Evolutionary conservation across 441 rosid species (phyloP).

Genomic region (Eruca vesicaria): DNA sequence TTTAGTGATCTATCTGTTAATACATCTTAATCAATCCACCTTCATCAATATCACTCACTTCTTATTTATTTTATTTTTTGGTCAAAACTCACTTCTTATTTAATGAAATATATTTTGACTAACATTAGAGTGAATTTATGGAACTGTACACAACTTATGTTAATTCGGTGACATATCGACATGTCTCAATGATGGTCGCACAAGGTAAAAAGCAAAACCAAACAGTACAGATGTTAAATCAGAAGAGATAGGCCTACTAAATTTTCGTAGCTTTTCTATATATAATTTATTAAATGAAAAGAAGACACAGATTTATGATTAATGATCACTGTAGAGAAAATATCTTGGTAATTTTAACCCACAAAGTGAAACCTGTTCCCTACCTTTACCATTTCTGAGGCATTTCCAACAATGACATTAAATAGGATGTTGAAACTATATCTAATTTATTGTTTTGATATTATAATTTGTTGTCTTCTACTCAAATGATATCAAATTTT

Average conservation of each 20-base stretch:
- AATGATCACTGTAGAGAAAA: background rate
- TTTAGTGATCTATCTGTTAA: background rate
- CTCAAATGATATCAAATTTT: no score
- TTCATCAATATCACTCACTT: background rate
- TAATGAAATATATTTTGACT: background rate
- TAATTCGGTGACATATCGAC: background rate
- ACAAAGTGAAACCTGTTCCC: slow-evolving; percentile 3
- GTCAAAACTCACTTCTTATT: background rate
- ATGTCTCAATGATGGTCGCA: background rate
- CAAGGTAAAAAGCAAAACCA: background rate
- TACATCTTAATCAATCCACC: background rate
- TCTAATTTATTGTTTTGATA: no score
- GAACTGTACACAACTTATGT: background rate
- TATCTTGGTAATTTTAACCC: background rate
- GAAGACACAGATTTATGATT: background rate
- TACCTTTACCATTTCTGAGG: background rate
- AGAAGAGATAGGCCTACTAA: slow-evolving; percentile 9
- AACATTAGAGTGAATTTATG: background rate
- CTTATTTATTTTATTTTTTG: no score
- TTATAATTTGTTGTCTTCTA: no score
- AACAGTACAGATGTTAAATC: slow-evolving; percentile 11
- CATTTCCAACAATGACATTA: no score
- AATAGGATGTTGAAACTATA: no score
- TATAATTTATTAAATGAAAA: background rate
- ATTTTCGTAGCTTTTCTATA: background rate